phyloP scores from a whole-genome alignment of 768 basidiomycete species.

The Agaricus subrufescens region DNA sequence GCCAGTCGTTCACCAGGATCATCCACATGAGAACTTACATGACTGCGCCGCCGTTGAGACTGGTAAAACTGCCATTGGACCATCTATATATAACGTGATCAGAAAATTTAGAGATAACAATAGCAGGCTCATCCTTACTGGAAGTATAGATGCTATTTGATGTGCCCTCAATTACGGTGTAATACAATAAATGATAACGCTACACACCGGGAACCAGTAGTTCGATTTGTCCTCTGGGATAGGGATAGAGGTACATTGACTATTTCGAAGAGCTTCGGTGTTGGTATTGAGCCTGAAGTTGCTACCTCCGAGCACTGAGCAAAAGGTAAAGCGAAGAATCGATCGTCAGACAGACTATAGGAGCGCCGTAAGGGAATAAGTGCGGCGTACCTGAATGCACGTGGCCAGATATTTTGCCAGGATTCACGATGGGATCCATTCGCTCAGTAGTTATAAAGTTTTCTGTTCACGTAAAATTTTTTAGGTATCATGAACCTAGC shows the following conservation, averaged over 20 bases:
- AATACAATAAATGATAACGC: background rate
- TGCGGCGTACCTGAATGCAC: constrained; percentile 34
- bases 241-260: constrained; percentile 49
- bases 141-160: constrained; percentile 42
- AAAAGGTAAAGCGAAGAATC: background rate
- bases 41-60: constrained; percentile 37
- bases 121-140: constrained; percentile 27
- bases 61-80: constrained; percentile 43
- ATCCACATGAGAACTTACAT: constrained; percentile 26
- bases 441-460: constrained; percentile 44
- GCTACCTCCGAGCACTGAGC: constrained; percentile 46
- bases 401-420: constrained; percentile 42
- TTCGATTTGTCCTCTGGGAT: constrained; percentile 50
- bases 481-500: background rate
- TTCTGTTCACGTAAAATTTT: background rate
- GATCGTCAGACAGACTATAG: constrained; percentile 5
- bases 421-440: constrained; percentile 45
- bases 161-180: constrained; percentile 7
- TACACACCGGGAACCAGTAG: constrained; percentile 48
- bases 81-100: constrained; percentile 24
- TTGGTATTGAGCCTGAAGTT: constrained; percentile 40
- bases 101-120: background rate
- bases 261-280: constrained; percentile 37
- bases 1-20: constrained; percentile 1
- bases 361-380: background rate